Evolutionary conservation across 768 basidiomycete species (phyloP).

Genomic region (Tubosaeta sp.): DNA sequence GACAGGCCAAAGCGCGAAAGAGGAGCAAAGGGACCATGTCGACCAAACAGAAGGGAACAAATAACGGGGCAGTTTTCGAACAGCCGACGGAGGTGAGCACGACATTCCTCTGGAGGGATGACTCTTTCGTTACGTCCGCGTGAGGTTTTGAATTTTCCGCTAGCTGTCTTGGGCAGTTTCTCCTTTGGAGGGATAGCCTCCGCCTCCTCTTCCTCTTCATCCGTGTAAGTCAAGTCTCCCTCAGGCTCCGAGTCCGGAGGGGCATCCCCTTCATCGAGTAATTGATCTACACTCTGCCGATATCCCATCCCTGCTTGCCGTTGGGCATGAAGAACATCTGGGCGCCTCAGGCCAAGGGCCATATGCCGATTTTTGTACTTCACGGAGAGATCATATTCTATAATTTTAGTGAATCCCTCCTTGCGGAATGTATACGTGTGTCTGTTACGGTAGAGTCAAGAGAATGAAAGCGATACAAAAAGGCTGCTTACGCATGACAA

Average conservation of each 20-base stretch:
- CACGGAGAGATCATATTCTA: slow-evolving; percentile 82
- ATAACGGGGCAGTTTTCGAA: slow-evolving; percentile 81
- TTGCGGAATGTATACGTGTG: slow-evolving; percentile 85
- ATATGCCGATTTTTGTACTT: slow-evolving; percentile 69
- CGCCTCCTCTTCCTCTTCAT: slow-evolving; percentile 49
- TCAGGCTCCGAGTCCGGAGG: slow-evolving; percentile 47
- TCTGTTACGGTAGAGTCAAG: slow-evolving; percentile 37
- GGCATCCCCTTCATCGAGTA: slow-evolving; percentile 44
- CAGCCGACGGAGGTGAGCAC: slow-evolving; percentile 85
- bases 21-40: slow-evolving; percentile 80
- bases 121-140: slow-evolving; percentile 89
- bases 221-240: slow-evolving; percentile 45
- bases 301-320: slow-evolving; percentile 24
- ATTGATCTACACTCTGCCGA: slow-evolving; percentile 17
- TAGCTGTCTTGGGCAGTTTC: slow-evolving; percentile 64
- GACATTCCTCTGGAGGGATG: slow-evolving; percentile 86
- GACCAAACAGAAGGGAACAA: slow-evolving; percentile 85
- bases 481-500: slow-evolving; percentile 73
- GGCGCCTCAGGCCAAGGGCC: slow-evolving; percentile 56
- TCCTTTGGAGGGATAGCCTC: slow-evolving; percentile 26
- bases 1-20: slow-evolving; percentile 58
- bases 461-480: background rate
- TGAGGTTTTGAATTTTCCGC: slow-evolving; percentile 68
- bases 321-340: slow-evolving; percentile 66
- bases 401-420: slow-evolving; percentile 90